Percentiles rank a stretch among this genome's conserved stretches.
phyloP scores from a whole-genome alignment of 331 rosid genomes.

The Arachis monticola region DNA sequence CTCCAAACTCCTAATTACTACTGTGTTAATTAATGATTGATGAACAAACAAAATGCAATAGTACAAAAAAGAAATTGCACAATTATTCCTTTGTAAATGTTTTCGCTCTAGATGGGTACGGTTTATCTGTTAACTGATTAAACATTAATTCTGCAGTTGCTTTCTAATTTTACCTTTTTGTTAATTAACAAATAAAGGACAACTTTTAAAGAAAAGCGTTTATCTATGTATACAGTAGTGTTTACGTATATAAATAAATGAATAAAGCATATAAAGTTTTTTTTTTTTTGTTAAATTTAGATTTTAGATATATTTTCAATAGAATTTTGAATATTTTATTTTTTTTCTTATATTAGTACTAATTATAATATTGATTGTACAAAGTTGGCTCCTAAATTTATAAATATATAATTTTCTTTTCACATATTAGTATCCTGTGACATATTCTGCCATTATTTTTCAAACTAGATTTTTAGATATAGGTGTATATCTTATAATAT shows the following conservation, averaged over 20 bases:
- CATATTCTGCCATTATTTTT: no score
- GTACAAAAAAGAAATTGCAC: neutral
- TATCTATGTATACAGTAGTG: neutral
- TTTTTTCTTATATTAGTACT: no score
- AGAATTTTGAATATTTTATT: no score
- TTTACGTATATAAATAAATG: neutral
- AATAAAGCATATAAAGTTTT: neutral
- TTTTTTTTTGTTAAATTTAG: no score
- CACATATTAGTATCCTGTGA: no score
- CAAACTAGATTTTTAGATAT: no score
- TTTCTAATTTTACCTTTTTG: neutral
- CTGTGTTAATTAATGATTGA: no score
- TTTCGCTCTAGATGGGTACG: neutral
- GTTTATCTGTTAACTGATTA: neutral
- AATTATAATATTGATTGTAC: no score
- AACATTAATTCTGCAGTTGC: neutral
- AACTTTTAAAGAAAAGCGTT: neutral
- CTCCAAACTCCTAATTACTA: conserved; percentile 14
- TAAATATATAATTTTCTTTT: no score
- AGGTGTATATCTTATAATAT: no score
- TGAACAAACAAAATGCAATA: neutral
- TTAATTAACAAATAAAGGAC: neutral
- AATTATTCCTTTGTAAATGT: neutral
- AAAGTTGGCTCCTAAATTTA: no score
- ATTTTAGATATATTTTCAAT: no score